Base-by-base conservation (phyloP, 495 filamentous ascomycete species). In the Xylaria cubensis region DNA sequence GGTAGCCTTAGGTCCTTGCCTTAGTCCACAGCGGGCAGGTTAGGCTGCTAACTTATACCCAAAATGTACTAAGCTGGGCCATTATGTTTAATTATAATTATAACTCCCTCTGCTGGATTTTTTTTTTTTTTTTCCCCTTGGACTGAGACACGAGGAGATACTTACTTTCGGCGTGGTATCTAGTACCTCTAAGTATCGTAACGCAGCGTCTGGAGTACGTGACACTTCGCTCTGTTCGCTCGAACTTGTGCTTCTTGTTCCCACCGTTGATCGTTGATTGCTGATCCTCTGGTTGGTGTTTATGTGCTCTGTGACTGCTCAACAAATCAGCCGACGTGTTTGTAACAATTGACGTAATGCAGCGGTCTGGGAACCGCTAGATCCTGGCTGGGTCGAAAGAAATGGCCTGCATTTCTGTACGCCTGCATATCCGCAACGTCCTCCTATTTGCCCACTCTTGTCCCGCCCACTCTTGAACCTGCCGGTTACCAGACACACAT, bases 321-420 rank as follows among this genome's bases (percentile, higher is more conserved):
- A 72, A 64, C 63, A 67, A 67, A 72, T 67, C 44, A 72, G 70
- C 51, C 55, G 8, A 69, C 24, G 67, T 59, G 69, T 55, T 71
- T 76, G 73, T 72, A 73, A 73, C 75, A 65, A 74, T 77, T 79
- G 77, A 79, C 77, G 77, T 79, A 79, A 79, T 79, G 75, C 66
- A 74, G 59, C 46, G 41, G 36, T 69, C 50, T 69, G 53, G 69
- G 24, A 48, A 59, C 32, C 46, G 61, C 51, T 21, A 44, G 69
- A 71, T 71, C 69, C 69, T 29, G 64, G 69, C 50, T 59, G 17
- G 21, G 44, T 71, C 59, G 34, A 64, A 34, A 34, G 19, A 32
- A 51, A 59, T 26, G 51, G 51, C 41, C 66, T 59, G 51, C 66
- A 69, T 46, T 41, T 19, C 26, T 55, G 32, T 17, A 32, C 17